Evolutionary conservation across 2,329 filamentous ascomycete genomes (phyloP).

Genomic region (Beauveria bassiana): DNA sequence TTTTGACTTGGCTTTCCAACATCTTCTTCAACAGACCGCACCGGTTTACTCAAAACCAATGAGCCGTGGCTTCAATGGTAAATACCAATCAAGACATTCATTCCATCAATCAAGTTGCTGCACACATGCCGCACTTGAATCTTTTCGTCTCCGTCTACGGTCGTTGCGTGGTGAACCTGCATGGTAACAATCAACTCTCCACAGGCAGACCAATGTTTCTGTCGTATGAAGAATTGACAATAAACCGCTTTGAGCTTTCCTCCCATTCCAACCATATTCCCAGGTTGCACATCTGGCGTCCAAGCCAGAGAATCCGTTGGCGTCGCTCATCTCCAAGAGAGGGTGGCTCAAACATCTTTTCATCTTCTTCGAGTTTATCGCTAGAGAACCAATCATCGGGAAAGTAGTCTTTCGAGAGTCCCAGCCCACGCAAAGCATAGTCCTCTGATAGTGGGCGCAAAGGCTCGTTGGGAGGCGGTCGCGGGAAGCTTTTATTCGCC

Average conservation of each 20-base stretch:
- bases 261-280: conserved; percentile 42
- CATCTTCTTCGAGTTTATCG: conserved; percentile 57
- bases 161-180: background rate
- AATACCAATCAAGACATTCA: too few species aligned
- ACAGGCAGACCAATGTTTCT: background rate
- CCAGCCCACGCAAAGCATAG: conserved; percentile 55
- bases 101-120: too few species aligned
- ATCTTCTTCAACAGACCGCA: too few species aligned
- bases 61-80: too few species aligned
- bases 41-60: too few species aligned
- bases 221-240: background rate
- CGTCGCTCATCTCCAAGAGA: conserved; percentile 51
- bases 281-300: conserved; percentile 34
- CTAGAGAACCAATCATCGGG: conserved; percentile 51
- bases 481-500: conserved; percentile 38
- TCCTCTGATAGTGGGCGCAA: conserved; percentile 60
- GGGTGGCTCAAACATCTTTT: conserved; percentile 54
- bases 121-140: background rate
- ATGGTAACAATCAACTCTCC: background rate
- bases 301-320: conserved; percentile 53
- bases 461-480: conserved; percentile 32
- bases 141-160: background rate
- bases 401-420: conserved; percentile 53
- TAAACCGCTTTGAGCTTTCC: conserved; percentile 7
- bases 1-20: too few species aligned